Conservation (phyloP, 495 filamentous ascomycete genomes). For the Neurospora hispaniola region DNA sequence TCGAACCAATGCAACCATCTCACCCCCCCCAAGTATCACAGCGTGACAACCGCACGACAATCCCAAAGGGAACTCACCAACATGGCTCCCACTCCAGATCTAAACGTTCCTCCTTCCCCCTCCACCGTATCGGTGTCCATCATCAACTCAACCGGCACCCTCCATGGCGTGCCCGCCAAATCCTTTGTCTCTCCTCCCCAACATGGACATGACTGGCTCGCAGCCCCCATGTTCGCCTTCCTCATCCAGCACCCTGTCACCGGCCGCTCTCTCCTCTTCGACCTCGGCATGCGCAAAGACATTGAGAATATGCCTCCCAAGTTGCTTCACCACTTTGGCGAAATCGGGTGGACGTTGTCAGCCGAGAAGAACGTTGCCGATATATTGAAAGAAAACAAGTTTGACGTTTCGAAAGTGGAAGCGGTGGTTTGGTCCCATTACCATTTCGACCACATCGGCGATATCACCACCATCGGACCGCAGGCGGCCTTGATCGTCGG, state of each 20-base stretch:
- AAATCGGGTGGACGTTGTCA: constrained; percentile 14
- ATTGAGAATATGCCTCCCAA: constrained; percentile 32
- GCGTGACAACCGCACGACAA: neutral
- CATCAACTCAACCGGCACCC: constrained; percentile 38
- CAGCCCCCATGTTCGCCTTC: constrained; percentile 40
- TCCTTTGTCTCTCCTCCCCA: constrained; percentile 35
- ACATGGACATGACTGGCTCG: constrained; percentile 28
- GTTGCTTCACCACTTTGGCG: constrained; percentile 16
- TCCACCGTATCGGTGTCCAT: constrained; percentile 43
- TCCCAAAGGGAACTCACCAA: neutral
- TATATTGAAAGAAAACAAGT: constrained; percentile 35
- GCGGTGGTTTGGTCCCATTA: constrained; percentile 49
- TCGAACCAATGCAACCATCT: neutral
- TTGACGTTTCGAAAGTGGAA: constrained; percentile 38
- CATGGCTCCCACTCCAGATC: constrained; percentile 19
- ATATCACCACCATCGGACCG: constrained; percentile 39
- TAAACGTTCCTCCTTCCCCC: constrained; percentile 37
- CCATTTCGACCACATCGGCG: constrained; percentile 54
- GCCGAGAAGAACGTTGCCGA: constrained; percentile 41
- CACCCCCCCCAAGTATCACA: neutral
- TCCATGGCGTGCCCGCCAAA: constrained; percentile 21
- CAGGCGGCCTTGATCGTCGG: constrained; percentile 45
- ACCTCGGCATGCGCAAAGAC: constrained; percentile 48
- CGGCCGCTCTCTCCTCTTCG: constrained; percentile 41
- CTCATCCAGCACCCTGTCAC: constrained; percentile 40